Base-by-base conservation (phyloP, 139 green algal species). In the Nannochloris sp. region DNA sequence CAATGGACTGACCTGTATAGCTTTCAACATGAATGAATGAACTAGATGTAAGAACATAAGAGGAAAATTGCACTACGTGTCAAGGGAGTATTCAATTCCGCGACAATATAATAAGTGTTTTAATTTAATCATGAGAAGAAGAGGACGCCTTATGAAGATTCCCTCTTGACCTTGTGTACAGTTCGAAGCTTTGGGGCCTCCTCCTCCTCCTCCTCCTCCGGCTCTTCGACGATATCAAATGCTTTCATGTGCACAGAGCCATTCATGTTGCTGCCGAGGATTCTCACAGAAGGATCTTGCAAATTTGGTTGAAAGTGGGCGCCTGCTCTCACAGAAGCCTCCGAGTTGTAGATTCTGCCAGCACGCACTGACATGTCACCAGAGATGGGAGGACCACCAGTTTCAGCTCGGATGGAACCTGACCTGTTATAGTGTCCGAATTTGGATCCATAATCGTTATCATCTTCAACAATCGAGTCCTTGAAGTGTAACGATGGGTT, bases 351-450 rank as follows among this genome's bases (percentile, higher is more conserved):
- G 6, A 46, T 13, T 23, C 50, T 29, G n/a, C 53, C 64, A 46
- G 66, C 66, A 25, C 66, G 56, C 9, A 66, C 57, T 5, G 57
- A 61, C 25, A 40, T 12, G 13, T 43, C 62, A 3, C 56, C 56
- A 49, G 14, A 11, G 25, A 17, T 31, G 25, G 1, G 9, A 40
- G 56, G 17, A 20, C 56, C 56, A 17, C 31, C n/a, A 20, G 6
- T 49, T 20, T 2, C 56, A 20, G 56, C 11, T 43, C n/a, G 14
- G 5, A 20, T 16, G 31, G 56, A 20, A 49, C 56, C n/a, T 43
- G 33, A 40, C 33, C 33, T 40, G 50, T 25, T 75, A 57, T 78
- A 78, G 51, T 78, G 66, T 55, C 71, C 71, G 56, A 78, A 78
- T 43, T 63, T 66, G 20, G 48, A 40, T 17, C 31, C 71, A 33